Base-by-base conservation (phyloP, 2,329 filamentous ascomycete genomes). In the Aspergillus niger region DNA sequence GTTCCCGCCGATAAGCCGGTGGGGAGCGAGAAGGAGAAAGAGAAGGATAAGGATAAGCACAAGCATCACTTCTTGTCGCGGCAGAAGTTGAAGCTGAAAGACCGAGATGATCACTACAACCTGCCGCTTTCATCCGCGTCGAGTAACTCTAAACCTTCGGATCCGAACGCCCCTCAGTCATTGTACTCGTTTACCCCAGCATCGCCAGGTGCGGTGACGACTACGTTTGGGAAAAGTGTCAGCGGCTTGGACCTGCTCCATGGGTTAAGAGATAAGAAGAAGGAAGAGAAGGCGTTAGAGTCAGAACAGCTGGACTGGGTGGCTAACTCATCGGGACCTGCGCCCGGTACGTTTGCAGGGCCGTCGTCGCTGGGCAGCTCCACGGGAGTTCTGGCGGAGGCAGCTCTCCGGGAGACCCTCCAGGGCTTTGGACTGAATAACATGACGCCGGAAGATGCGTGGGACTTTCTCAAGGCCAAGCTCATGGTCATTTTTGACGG, bases 221-320 rank as follows among this genome's bases (percentile, higher is more conserved):
- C 79, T 7, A 76, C 83, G 1, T 96, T 98, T 73, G 83, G 88
- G 39, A 96, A 95, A 77, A 90, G 89, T 3, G 90, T 95, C 71
- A 94, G 90, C 61, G 90, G 90, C 0, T 80, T 94, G 47, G 91
- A 94, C 74, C 79, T 94, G 26, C 83, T 91, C 55, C 91, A 94
- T 77, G 91, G 89, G 6, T 76, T 93, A 49, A 85, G 90, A 39
- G 92, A 97, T 72, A 96, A 94, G 80, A 90, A 89, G 74, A 89
- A 89, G 66, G 88, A 91, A 63, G 89, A 91, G 64, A 86, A 88
- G 66, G 82, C 58, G 74, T 69, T 66, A 5, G 77, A 79, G 51
- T 67, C 68, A 13, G 77, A 78, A 49, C 71, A 73, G 55, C 59
- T 70, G 41, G 76, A 78, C 38, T 75, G 73, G 69, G 64, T 72